Base-by-base conservation (phyloP, 2,329 filamentous ascomycete genomes). In the Monosporascus sp. region DNA sequence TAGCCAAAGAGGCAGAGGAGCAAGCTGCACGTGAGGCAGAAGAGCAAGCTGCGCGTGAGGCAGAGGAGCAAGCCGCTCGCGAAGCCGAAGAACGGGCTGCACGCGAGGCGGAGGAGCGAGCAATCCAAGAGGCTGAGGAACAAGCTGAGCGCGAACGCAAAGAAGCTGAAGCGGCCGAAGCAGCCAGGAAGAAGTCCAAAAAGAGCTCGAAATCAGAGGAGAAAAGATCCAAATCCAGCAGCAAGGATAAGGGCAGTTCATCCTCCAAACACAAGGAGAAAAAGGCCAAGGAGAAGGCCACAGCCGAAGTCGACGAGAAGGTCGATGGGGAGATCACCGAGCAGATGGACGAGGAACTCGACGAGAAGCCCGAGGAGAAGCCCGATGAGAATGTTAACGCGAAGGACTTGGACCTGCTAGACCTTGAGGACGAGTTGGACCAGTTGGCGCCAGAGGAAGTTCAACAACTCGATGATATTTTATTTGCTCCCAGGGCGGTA, bases 101-200 rank as follows among this genome's bases (percentile, higher is more conserved):
- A 9, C 60, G 57, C 11, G 63, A 63, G 49, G 61, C 55, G 24
- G 59, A 62, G n/a, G 66, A 68, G 54, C 54, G 52, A n/a, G 61
- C 56, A 4, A 55, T 58, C 52, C 50, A 54, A 9, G 65, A 67
- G 48, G 65, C 62, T 35, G 61, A 67, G 48, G 62, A 61, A 55
- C 55, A 62, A 44, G 58, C 58, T 35, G 60, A 63, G 49, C 62
- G 60, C 20, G 61, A 68, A 52, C 60, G 58, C 35, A 57, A 66
- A 49, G 65, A 70, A 50, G 24, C 24, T 26, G 24, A 26, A 26
- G 22, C 22, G 22, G 66, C 55, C 8, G 53, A 37, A 3, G 60
- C 55, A 14, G 62, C 58, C 55, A 69, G 72, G 55, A 73, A 72
- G 59, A 77, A 75, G 60, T 68, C 71, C 27, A 77, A 76, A 63